Evolutionary conservation across 495 filamentous ascomycete species (phyloP), one percentile per base, ranked within the genome.

Genomic region (Penicillium chermesinum): DNA sequence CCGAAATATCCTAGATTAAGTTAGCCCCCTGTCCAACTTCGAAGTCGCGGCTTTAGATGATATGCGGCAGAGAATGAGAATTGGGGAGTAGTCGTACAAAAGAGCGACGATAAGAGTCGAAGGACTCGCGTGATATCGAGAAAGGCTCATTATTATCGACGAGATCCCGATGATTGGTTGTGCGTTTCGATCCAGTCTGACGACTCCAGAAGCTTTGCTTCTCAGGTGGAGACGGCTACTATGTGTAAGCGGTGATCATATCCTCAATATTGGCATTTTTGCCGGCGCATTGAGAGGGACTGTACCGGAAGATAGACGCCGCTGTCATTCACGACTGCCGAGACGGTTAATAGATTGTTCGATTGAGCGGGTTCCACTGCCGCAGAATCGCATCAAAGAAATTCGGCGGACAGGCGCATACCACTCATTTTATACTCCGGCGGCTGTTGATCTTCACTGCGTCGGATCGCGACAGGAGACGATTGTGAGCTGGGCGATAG

Each of bases 111-210:
- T 98, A 98, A 20, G 91, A 96, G 64, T 98, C 93, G 65, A 97
- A 98, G 7, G 90, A 96, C 69, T 98, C 93, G 55, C 93, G 83
- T 22, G 93, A 96, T 68, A 98, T 98, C 43, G 86, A 88, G 68
- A 98, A 98, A 17, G 88, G 91, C 58, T 97, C 93, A 59, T 89
- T 88, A 48, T 91, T 86, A 57, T 83, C 76, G 46, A 89, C 71
- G 46, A 84, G 76, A 56, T 78, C 82, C 20, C 79, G 78, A 49
- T 84, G 86, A 60, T 84, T 87, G 7, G 86, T 86, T 1, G 83
- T 80, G 53, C 76, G 78, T 10, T 80, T 80, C 7, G 84, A 82
- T 36, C 73, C 75, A 19, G 86, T 82, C 35, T 84, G 85, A 58
- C 76, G 77, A 35, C 82, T 82, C 94, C 91, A 98, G 57, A 89